These are phyloP conservation scores for Fusarium aywerte DNA, from an alignment of 2,329 filamentous ascomycete genomes.

Conservation along the genomic window DNA sequence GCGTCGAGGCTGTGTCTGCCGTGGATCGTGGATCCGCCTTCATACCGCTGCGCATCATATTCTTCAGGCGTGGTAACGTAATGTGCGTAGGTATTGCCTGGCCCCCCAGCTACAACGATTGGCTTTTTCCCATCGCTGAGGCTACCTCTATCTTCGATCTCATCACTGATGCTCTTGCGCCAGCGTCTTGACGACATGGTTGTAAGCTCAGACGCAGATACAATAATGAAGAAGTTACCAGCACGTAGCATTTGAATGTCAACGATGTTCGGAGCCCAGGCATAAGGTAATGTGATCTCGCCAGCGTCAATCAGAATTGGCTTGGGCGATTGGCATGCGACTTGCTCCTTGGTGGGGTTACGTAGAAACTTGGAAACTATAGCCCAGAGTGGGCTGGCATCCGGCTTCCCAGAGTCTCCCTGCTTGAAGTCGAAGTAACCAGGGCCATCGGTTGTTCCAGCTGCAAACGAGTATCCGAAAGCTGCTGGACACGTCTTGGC, in stretches of 20 bases:
- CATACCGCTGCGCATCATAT: conserved; percentile 10
- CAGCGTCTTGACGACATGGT: conserved; percentile 17
- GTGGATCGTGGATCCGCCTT: conserved; percentile 6
- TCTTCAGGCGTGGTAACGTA: conserved; percentile 15
- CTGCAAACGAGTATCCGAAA: neutral
- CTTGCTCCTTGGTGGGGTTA: conserved; percentile 5
- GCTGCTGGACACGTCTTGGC: conserved; percentile 6
- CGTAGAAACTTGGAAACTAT: conserved; percentile 11
- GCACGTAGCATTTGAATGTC: conserved; percentile 15
- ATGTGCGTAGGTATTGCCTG: conserved; percentile 1
- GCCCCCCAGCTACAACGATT: conserved; percentile 11
- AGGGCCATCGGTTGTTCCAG: conserved; percentile 10
- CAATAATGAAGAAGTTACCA: conserved; percentile 11
- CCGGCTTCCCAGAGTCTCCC: neutral
- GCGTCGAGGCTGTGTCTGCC: conserved; percentile 8
- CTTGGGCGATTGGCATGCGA: neutral
- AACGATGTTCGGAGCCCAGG: conserved; percentile 12
- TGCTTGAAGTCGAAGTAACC: conserved; percentile 21
- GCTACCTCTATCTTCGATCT: neutral
- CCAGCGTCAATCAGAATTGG: conserved; percentile 11
- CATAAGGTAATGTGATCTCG: neutral
- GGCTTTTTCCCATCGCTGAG: neutral
- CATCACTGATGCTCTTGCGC: conserved; percentile 4
- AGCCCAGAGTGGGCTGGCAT: conserved; percentile 8
- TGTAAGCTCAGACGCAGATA: neutral